phyloP scores from a whole-genome alignment of 2,329 filamentous ascomycete genomes.

The Neonectria punicea region DNA sequence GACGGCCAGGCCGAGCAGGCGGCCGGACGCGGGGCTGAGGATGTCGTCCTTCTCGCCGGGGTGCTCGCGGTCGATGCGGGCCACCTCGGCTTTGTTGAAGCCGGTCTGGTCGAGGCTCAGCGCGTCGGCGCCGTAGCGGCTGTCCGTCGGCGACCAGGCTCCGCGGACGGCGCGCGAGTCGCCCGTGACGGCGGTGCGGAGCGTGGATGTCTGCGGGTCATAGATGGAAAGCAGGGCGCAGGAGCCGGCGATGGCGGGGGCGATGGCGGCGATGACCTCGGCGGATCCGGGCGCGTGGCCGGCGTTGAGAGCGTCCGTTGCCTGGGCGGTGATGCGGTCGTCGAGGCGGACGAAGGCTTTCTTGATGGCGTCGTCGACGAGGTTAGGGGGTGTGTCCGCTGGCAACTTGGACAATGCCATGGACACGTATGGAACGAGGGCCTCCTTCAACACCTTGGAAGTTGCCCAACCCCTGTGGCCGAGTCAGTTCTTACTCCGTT shows the following conservation, averaged over 20 bases:
- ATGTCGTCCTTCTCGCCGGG: constrained; percentile 70
- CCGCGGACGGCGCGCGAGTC: constrained; percentile 76
- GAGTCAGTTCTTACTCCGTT: constrained; percentile 11
- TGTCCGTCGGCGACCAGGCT: constrained; percentile 51
- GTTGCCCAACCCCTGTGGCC: constrained; percentile 54
- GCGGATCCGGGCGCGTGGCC: constrained; percentile 43
- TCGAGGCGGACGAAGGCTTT: constrained; percentile 67
- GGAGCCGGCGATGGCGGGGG: constrained; percentile 61
- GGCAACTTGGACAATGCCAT: constrained; percentile 47
- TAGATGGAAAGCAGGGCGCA: constrained; percentile 73
- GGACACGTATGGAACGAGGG: constrained; percentile 56
- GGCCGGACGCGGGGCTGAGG: constrained; percentile 58
- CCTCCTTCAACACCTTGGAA: constrained; percentile 51
- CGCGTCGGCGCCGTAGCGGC: constrained; percentile 61
- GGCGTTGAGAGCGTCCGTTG: constrained; percentile 45
- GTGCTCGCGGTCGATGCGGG: constrained; percentile 65
- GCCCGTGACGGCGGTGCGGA: constrained; percentile 73
- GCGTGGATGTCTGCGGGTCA: constrained; percentile 61
- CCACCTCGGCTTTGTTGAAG: constrained; percentile 67
- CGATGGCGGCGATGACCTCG: constrained; percentile 46
- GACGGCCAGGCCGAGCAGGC: constrained; percentile 69
- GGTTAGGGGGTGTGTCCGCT: constrained; percentile 51
- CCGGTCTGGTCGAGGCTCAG: constrained; percentile 75
- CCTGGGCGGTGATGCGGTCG: constrained; percentile 61
- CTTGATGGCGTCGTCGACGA: constrained; percentile 66